Percentiles rank a stretch among this genome's conserved stretches.
Conservation (phyloP, 2,329 filamentous ascomycete species). For the Lecanicillium sp. region DNA sequence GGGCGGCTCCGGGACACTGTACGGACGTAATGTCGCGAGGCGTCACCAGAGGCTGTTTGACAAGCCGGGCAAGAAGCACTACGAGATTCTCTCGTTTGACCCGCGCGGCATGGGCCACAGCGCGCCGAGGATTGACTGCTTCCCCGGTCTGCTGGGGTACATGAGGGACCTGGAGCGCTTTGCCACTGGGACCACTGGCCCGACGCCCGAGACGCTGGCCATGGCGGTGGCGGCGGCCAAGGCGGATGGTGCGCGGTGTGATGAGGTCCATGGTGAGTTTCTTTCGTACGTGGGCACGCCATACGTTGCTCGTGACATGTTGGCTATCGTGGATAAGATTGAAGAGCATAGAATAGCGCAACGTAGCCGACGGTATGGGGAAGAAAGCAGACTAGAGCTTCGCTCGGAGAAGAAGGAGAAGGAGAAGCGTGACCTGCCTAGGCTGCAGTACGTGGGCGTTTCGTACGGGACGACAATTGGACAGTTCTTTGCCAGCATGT, state of each 20-base stretch:
- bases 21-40: conserved; percentile 17
- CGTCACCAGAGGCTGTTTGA: conserved; percentile 19
- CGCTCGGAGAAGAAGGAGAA: background rate
- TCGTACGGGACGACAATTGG: conserved; percentile 26
- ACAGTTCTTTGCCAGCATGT: conserved; percentile 22
- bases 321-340: conserved; percentile 1
- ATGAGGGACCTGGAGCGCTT: conserved; percentile 21
- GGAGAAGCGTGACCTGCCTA: background rate
- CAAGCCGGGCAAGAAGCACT: conserved; percentile 21
- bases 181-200: conserved; percentile 20
- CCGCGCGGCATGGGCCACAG: conserved; percentile 32
- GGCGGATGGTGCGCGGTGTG: conserved; percentile 22
- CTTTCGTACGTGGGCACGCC: background rate
- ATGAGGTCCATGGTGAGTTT: conserved; percentile 18
- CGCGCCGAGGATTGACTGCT: conserved; percentile 31
- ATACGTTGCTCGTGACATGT: background rate
- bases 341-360: background rate
- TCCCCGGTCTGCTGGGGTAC: conserved; percentile 18
- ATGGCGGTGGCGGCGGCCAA: conserved; percentile 17
- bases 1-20: conserved; percentile 28
- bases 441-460: conserved; percentile 1
- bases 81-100: conserved; percentile 36
- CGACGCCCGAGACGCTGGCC: conserved; percentile 12
- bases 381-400: background rate
- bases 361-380: background rate